Evolutionary conservation across 2,329 filamentous ascomycete genomes (phyloP).

Genomic region (Harringtonia lauricola): DNA sequence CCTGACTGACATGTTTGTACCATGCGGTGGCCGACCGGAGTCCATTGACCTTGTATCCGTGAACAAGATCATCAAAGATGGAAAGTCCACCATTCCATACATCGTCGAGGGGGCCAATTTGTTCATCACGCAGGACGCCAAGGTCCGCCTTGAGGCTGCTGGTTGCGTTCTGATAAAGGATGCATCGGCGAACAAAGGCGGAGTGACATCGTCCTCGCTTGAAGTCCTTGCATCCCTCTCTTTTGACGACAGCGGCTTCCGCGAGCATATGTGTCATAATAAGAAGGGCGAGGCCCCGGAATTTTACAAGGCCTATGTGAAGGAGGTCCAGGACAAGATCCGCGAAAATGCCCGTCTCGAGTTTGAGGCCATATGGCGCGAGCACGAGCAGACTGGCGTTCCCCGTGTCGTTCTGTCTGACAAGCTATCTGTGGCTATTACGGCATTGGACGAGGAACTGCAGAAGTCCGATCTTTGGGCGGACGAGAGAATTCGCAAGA

Average conservation of each 20-base stretch:
- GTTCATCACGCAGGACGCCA: conserved; percentile 97
- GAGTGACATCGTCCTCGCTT: conserved; percentile 92
- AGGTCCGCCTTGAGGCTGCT: conserved; percentile 88
- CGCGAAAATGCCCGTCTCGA: conserved; percentile 84
- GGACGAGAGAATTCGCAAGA: conserved; percentile 64
- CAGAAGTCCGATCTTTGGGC: conserved; percentile 90
- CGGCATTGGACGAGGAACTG: conserved; percentile 90
- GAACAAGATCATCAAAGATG: conserved; percentile 77
- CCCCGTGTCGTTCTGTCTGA: conserved; percentile 83
- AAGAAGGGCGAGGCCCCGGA: conserved; percentile 59
- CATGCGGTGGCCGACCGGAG: conserved; percentile 91
- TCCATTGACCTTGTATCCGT: conserved; percentile 89
- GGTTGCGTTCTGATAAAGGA: conserved; percentile 96
- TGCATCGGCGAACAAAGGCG: conserved; percentile 95
- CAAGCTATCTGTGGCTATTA: conserved; percentile 83
- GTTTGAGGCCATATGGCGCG: conserved; percentile 97
- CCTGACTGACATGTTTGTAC: conserved; percentile 80
- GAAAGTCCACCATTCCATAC: conserved; percentile 80
- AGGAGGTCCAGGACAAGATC: conserved; percentile 82
- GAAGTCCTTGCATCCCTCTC: conserved; percentile 91
- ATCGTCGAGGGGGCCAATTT: conserved; percentile 93
- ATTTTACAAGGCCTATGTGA: conserved; percentile 92
- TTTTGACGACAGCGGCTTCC: conserved; percentile 83
- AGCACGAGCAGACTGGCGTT: conserved; percentile 71
- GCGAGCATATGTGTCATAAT: conserved; percentile 88